A percentile compares a stretch with the other conserved stretches of the same genome.
phyloP scores from a whole-genome alignment of 2,329 filamentous ascomycete species.

The Penicillium paneum region DNA sequence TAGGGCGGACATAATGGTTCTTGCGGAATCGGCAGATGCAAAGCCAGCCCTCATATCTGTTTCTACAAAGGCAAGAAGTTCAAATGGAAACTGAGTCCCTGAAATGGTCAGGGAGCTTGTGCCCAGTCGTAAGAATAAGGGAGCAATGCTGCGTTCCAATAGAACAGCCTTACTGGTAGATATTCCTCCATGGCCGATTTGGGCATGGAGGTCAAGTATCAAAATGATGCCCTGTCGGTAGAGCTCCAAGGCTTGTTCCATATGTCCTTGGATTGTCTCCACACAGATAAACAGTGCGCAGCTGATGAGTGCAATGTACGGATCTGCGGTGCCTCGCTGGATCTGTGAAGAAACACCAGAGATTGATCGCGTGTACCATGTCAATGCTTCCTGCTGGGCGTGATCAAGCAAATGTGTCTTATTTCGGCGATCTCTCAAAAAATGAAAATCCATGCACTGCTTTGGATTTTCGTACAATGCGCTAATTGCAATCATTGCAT shows the following conservation, averaged over 20 bases:
- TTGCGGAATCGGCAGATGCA: conserved; percentile 8
- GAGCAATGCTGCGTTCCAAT: conserved; percentile 28
- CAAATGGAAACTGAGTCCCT: conserved; percentile 1
- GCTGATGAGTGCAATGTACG: conserved; percentile 29
- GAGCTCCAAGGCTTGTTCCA: conserved; percentile 25
- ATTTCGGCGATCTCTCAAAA: neutral
- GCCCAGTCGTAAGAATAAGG: conserved; percentile 29
- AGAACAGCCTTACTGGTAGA: conserved; percentile 15
- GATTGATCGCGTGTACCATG: conserved; percentile 35
- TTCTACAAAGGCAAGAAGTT: conserved; percentile 12
- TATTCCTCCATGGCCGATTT: conserved; percentile 11
- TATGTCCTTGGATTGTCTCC: conserved; percentile 26
- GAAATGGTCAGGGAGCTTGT: conserved; percentile 17
- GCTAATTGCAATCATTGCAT: conserved; percentile 25
- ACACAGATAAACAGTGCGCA: conserved; percentile 37
- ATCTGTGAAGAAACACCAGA: conserved; percentile 25
- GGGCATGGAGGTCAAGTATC: conserved; percentile 21
- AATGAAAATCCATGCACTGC: conserved; percentile 11
- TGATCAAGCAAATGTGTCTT: neutral
- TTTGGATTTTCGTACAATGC: conserved; percentile 19
- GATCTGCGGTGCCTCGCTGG: conserved; percentile 19
- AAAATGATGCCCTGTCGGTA: conserved; percentile 28
- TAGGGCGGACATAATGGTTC: conserved; percentile 8
- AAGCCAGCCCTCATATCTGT: neutral
- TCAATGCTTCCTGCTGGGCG: conserved; percentile 22